Evolutionary conservation across 345 rosid genomes (phyloP).

Genomic region (Physaria fendleri): DNA sequence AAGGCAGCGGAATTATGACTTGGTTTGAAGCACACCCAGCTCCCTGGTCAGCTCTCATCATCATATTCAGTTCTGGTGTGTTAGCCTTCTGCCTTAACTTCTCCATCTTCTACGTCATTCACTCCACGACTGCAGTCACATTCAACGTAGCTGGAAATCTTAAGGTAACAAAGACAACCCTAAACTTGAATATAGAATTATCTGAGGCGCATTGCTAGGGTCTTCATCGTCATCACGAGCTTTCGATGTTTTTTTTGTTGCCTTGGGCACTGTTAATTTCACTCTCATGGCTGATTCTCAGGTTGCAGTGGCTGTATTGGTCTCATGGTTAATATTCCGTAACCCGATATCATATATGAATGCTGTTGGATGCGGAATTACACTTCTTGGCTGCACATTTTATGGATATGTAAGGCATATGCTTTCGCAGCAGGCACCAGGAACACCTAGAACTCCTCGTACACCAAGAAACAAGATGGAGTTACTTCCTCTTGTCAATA

Average conservation of each 20-base stretch:
- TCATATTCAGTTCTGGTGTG: conserved; percentile 85
- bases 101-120: conserved; percentile 96
- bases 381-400: conserved; percentile 89
- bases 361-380: conserved; percentile 89
- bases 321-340: conserved; percentile 89
- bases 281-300: conserved; percentile 22
- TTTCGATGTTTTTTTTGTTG: background rate
- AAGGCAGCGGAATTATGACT: conserved; percentile 74
- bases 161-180: conserved; percentile 61
- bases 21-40: conserved; percentile 66
- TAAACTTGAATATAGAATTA: background rate
- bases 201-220: background rate
- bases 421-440: conserved; percentile 73
- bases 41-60: conserved; percentile 54
- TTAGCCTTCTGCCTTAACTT: conserved; percentile 96
- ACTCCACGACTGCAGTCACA: conserved; percentile 98
- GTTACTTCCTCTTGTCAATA: conserved; percentile 79
- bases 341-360: conserved; percentile 87
- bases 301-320: conserved; percentile 95
- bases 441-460: conserved; percentile 85
- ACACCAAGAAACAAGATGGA: conserved; percentile 75
- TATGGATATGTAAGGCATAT: conserved; percentile 89
- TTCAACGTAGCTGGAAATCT: conserved; percentile 99
- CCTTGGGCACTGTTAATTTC: background rate
- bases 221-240: background rate